A percentile compares a stretch with the other conserved stretches of the same genome.
Conservation (phyloP, 805 yeast species). For the Tetrapisispora namnaoensis region DNA sequence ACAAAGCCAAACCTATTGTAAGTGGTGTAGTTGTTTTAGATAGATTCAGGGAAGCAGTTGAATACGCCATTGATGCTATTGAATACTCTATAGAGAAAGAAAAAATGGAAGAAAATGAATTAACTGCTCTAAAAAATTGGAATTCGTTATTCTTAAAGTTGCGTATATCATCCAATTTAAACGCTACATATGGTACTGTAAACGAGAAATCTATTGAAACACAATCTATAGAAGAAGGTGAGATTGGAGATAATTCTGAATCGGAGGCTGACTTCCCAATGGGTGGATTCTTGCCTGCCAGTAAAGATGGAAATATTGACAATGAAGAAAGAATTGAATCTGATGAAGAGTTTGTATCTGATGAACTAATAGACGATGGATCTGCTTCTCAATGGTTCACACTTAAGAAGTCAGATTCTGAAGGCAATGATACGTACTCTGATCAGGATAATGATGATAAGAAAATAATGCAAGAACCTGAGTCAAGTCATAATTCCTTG, state of each 20-base stretch:
- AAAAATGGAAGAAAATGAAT: constrained; percentile 34
- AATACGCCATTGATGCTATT: constrained; percentile 22
- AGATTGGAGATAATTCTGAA: constrained; percentile 1
- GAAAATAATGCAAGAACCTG: no score
- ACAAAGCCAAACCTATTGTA: constrained; percentile 48
- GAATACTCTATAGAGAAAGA: constrained; percentile 28
- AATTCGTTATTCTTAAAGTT: constrained; percentile 28
- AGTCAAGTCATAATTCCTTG: no score
- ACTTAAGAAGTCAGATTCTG: neutral
- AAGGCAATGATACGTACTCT: neutral
- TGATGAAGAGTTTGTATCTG: neutral
- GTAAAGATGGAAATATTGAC: neutral
- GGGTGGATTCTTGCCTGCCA: neutral
- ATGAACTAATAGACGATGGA: neutral
- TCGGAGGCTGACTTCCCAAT: constrained; percentile 1
- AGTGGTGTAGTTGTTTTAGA: constrained; percentile 69
- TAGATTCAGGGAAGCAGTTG: constrained; percentile 35
- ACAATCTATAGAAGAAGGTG: neutral
- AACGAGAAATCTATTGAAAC: neutral
- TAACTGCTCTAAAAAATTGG: constrained; percentile 37
- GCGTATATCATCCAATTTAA: constrained; percentile 31
- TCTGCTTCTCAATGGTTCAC: neutral
- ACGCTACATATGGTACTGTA: constrained; percentile 36
- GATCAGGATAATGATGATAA: neutral
- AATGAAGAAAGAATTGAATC: neutral